Evolutionary conservation across 345 rosid genomes (phyloP).

Genomic region (Sisymbrium altissimum): DNA sequence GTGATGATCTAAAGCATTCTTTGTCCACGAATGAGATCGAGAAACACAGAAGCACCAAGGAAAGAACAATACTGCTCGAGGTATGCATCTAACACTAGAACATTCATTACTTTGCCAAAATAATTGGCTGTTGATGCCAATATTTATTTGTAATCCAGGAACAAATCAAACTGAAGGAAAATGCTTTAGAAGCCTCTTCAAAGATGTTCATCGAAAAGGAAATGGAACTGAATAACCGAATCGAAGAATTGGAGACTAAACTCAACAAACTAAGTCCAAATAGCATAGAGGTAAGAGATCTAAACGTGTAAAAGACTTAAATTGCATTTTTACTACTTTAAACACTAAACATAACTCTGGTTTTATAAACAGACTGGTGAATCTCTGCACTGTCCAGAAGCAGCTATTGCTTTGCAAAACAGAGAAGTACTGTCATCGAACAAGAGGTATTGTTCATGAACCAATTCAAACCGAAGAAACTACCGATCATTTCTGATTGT

Average conservation of each 20-base stretch:
- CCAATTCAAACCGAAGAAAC: background rate
- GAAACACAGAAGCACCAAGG: conserved; percentile 45
- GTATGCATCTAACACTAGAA: conserved; percentile 33
- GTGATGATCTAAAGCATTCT: conserved; percentile 47
- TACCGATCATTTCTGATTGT: background rate
- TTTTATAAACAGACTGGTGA: conserved; percentile 15
- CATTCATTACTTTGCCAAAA: background rate
- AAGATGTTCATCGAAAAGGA: conserved; percentile 59
- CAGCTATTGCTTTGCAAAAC: conserved; percentile 14
- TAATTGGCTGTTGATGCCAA: background rate
- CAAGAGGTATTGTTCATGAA: conserved; percentile 40
- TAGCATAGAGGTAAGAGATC: conserved; percentile 39
- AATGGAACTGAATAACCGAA: conserved; percentile 45
- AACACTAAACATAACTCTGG: background rate
- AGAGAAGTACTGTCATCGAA: conserved; percentile 13
- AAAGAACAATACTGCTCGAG: conserved; percentile 60
- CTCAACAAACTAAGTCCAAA: conserved; percentile 46
- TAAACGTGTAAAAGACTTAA: background rate
- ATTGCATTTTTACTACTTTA: background rate
- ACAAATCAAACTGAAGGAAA: conserved; percentile 60
- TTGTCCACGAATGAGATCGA: conserved; percentile 59
- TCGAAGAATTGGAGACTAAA: conserved; percentile 55
- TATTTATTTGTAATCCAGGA: conserved; percentile 41
- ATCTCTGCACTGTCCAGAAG: background rate
- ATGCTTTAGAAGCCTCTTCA: conserved; percentile 52